These are phyloP conservation scores for Allomyces macrogynus DNA, from an alignment of 192 early-diverging fungal genomes.

Conservation along the genomic window DNA sequence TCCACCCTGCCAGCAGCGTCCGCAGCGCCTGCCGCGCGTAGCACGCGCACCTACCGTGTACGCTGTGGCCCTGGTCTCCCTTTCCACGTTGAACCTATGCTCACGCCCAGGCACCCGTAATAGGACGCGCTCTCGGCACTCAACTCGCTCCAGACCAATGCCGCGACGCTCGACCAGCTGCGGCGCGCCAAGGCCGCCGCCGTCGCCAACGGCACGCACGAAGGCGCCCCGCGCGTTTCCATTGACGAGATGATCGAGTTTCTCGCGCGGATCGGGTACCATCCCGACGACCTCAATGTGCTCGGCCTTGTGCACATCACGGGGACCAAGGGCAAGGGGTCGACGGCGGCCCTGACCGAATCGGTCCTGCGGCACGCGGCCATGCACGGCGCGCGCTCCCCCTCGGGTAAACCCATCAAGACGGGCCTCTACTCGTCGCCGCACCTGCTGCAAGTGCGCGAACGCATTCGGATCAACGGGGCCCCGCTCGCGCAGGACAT, in stretches of 20 bases:
- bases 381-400: neutral
- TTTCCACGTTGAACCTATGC: too few relatives aligned
- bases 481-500: slow-evolving; percentile 42
- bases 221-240: too few relatives aligned
- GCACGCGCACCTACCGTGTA: too few relatives aligned
- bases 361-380: slow-evolving; percentile 42
- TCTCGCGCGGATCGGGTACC: slow-evolving; percentile 47
- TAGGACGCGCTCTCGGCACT: slow-evolving; percentile 61
- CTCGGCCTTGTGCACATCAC: slow-evolving; percentile 62
- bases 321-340: slow-evolving; percentile 81
- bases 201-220: slow-evolving; percentile 34
- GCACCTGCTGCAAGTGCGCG: slow-evolving; percentile 76
- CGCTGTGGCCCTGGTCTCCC: too few relatives aligned
- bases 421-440: slow-evolving; percentile 62
- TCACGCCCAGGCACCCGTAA: neutral
- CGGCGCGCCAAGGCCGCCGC: slow-evolving; percentile 39
- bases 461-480: slow-evolving; percentile 86
- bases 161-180: slow-evolving; percentile 44
- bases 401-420: slow-evolving; percentile 2
- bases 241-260: slow-evolving; percentile 33
- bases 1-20: too few relatives aligned
- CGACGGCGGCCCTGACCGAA: slow-evolving; percentile 59
- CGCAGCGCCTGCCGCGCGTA: too few relatives aligned
- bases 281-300: slow-evolving; percentile 46
- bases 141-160: slow-evolving; percentile 75